Conservation (phyloP, 805 yeast genomes). For the Candida chauliodis region DNA sequence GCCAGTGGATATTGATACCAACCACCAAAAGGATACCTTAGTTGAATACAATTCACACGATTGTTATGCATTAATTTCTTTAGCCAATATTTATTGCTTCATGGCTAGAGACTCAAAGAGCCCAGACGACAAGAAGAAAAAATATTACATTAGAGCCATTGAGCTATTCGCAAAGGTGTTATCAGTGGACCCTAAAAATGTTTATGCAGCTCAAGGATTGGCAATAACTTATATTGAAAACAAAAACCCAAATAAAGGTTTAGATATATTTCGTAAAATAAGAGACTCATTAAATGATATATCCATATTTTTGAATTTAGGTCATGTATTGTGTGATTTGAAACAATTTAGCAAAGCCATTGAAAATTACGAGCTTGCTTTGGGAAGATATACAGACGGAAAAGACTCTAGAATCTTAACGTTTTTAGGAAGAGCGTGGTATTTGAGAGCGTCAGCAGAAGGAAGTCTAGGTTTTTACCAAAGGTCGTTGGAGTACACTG, state of each 20-base stretch:
- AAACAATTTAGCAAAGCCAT: constrained; percentile 82
- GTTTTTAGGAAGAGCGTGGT: constrained; percentile 86
- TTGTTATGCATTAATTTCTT: constrained; percentile 79
- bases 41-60: constrained; percentile 84
- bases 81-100: constrained; percentile 81
- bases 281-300: constrained; percentile 86
- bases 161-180: constrained; percentile 88
- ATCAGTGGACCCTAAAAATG: constrained; percentile 76
- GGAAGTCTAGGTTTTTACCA: constrained; percentile 57
- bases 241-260: constrained; percentile 67
- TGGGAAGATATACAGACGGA: constrained; percentile 58
- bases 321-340: constrained; percentile 81
- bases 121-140: constrained; percentile 50
- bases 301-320: constrained; percentile 79
- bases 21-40: constrained; percentile 81
- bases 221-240: constrained; percentile 91
- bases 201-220: constrained; percentile 96
- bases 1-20: constrained; percentile 59
- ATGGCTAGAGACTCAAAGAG: constrained; percentile 74
- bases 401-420: constrained; percentile 66
- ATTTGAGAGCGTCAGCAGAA: constrained; percentile 67
- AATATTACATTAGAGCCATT: constrained; percentile 83
- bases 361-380: constrained; percentile 82
- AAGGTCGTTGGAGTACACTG: constrained; percentile 60
- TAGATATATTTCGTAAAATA: constrained; percentile 82